Evolutionary conservation across 257 asterid species (phyloP).

Genomic region (Dorcoceras hygrometricum): DNA sequence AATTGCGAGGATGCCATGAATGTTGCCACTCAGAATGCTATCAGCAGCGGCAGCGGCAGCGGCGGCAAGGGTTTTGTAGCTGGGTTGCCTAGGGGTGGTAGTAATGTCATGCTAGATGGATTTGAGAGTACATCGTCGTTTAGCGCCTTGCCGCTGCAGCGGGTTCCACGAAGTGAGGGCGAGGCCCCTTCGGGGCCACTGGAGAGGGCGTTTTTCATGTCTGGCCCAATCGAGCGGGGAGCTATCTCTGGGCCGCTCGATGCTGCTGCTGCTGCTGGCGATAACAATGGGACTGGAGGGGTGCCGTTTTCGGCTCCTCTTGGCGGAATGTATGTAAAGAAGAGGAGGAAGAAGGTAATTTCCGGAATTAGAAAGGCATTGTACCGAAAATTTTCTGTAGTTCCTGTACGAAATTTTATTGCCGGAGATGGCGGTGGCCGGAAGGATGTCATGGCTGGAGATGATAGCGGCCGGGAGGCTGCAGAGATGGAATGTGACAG

Average conservation of each 20-base stretch:
- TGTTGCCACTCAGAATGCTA: conserved; percentile 17
- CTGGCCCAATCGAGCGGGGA: conserved; percentile 94
- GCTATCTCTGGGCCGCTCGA: conserved; percentile 90
- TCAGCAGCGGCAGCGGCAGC: conserved; percentile 15
- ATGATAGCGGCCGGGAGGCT: conserved; percentile 42
- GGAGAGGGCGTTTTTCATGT: conserved; percentile 89
- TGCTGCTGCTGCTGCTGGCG: conserved; percentile 32
- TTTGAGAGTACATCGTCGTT: conserved; percentile 89
- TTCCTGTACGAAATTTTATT: conserved; percentile 76
- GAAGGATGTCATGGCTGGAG: conserved; percentile 42
- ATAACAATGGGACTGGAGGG: conserved; percentile 33
- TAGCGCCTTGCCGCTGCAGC: conserved; percentile 86
- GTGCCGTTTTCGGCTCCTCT: conserved; percentile 91
- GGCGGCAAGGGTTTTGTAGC: conserved; percentile 43
- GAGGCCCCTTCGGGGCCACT: conserved; percentile 65
- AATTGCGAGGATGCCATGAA: conserved; percentile 49
- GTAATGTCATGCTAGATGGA: conserved; percentile 53
- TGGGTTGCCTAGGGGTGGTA: conserved; percentile 41
- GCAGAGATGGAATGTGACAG: conserved; percentile 47
- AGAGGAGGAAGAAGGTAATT: conserved; percentile 72
- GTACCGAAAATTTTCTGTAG: conserved; percentile 74
- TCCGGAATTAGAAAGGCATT: conserved; percentile 73
- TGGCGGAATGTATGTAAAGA: conserved; percentile 67
- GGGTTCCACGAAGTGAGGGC: conserved; percentile 65
- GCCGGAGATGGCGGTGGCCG: conserved; percentile 40